Evolutionary conservation across 495 filamentous ascomycete genomes (phyloP).

Genomic region (Bryoglossum gracile): DNA sequence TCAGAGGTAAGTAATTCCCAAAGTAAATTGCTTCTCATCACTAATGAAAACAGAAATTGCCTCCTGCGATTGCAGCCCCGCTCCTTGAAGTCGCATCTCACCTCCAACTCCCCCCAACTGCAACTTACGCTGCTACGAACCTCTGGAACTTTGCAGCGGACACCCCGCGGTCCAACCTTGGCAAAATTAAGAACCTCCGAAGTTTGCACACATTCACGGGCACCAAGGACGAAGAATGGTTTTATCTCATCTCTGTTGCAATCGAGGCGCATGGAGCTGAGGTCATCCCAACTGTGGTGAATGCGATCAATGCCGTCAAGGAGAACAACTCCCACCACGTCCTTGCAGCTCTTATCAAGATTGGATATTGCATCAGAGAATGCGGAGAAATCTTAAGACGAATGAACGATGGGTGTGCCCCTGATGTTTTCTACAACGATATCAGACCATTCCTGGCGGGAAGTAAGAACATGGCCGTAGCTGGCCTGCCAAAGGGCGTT

Average conservation of each 20-base stretch:
- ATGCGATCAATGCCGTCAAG: slow-evolving; percentile 17
- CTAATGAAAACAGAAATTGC: slow-evolving; percentile 18
- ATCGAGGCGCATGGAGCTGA: slow-evolving; percentile 24
- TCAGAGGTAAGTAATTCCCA: slow-evolving; percentile 17
- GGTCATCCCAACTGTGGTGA: slow-evolving; percentile 21
- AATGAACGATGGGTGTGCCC: slow-evolving; percentile 26
- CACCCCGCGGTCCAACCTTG: slow-evolving; percentile 1
- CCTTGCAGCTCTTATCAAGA: slow-evolving; percentile 6
- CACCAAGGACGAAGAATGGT: slow-evolving; percentile 26
- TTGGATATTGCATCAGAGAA: slow-evolving; percentile 14
- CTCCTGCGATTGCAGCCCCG: slow-evolving; percentile 22
- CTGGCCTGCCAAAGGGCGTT: slow-evolving; percentile 25
- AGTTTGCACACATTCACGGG: slow-evolving; percentile 25
- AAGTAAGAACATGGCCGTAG: slow-evolving; percentile 24
- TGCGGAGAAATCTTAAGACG: slow-evolving; percentile 17
- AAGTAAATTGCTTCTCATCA: not conserved
- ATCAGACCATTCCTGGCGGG: slow-evolving; percentile 28
- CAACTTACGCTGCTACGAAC: slow-evolving; percentile 27
- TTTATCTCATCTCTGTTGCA: slow-evolving; percentile 26
- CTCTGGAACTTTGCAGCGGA: slow-evolving; percentile 24
- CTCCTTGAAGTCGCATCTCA: slow-evolving; percentile 19
- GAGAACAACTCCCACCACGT: slow-evolving; percentile 10
- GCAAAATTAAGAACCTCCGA: slow-evolving; percentile 11
- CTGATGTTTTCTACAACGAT: slow-evolving; percentile 23
- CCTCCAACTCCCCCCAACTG: slow-evolving; percentile 23